Conservation (phyloP, 2,329 filamentous ascomycete species). For the Cladosporium austrohemisphaericum region DNA sequence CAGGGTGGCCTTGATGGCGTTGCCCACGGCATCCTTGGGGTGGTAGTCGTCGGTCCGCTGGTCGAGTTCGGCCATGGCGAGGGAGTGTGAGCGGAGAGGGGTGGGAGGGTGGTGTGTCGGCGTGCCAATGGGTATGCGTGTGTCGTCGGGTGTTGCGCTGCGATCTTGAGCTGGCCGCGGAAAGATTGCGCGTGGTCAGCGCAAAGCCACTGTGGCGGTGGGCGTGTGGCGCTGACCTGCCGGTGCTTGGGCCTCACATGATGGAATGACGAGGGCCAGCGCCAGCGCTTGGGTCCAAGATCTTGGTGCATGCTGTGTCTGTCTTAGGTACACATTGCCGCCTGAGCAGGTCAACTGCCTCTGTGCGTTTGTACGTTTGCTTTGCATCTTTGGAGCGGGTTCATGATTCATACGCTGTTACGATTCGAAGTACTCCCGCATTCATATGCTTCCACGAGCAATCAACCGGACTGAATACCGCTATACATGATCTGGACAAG, state of each 20-base stretch:
- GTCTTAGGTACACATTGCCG: no score
- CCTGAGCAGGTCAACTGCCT: no score
- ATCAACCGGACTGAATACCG: neutral
- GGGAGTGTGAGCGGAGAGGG: slow-evolving; percentile 6
- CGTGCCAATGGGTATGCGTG: no score
- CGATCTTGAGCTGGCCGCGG: no score
- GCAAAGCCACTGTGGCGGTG: no score
- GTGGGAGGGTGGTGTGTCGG: neutral
- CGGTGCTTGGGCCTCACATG: no score
- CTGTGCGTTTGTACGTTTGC: neutral
- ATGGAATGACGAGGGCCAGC: no score
- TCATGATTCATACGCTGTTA: neutral
- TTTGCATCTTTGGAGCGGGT: neutral
- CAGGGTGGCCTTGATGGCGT: slow-evolving; percentile 60
- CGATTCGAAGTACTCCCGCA: neutral
- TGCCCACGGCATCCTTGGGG: slow-evolving; percentile 69
- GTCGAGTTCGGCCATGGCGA: slow-evolving; percentile 43
- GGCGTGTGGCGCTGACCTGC: no score
- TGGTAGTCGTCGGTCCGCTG: slow-evolving; percentile 54
- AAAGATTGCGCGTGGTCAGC: no score
- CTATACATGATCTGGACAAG: neutral
- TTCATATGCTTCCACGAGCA: neutral
- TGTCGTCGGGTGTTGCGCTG: no score
- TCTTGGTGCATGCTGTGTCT: no score
- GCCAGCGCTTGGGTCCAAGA: no score